Evolutionary conservation across 2,329 filamentous ascomycete species (phyloP).

Genomic region (Hymenoscyphus linearis): DNA sequence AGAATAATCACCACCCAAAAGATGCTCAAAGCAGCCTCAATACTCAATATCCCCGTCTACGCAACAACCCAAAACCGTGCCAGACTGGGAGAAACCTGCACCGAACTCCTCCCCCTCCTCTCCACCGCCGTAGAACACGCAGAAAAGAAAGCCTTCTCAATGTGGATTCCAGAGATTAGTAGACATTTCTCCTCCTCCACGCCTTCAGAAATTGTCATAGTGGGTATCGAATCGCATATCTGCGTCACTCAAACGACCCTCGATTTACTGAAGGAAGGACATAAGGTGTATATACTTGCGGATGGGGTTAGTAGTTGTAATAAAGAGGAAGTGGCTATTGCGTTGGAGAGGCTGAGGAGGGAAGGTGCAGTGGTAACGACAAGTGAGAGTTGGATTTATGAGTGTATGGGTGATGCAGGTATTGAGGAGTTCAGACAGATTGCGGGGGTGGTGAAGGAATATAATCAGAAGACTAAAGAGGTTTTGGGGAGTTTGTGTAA

Average conservation of each 20-base stretch:
- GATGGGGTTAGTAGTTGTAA: constrained; percentile 90
- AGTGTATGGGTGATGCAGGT: constrained; percentile 77
- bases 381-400: constrained; percentile 86
- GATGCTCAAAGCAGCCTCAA: constrained; percentile 57
- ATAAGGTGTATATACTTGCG: constrained; percentile 79
- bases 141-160: constrained; percentile 90
- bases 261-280: constrained; percentile 69
- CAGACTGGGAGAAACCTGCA: constrained; percentile 74
- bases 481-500: constrained; percentile 60
- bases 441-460: constrained; percentile 74
- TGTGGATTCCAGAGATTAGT: constrained; percentile 68
- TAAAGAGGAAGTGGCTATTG: constrained; percentile 71
- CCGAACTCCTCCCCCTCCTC: constrained; percentile 54
- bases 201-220: constrained; percentile 62
- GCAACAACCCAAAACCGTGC: constrained; percentile 79
- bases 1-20: constrained; percentile 65
- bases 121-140: constrained; percentile 49
- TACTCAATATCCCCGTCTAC: constrained; percentile 71
- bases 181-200: constrained; percentile 33
- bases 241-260: constrained; percentile 90
- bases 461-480: constrained; percentile 62
- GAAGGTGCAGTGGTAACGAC: constrained; percentile 78
- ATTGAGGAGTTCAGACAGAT: constrained; percentile 68
- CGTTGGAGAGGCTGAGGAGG: constrained; percentile 67
- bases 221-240: constrained; percentile 91